Evolutionary conservation across 1,139 yeast species (phyloP).

Genomic region (Saccharomycopsis crataegensis): DNA sequence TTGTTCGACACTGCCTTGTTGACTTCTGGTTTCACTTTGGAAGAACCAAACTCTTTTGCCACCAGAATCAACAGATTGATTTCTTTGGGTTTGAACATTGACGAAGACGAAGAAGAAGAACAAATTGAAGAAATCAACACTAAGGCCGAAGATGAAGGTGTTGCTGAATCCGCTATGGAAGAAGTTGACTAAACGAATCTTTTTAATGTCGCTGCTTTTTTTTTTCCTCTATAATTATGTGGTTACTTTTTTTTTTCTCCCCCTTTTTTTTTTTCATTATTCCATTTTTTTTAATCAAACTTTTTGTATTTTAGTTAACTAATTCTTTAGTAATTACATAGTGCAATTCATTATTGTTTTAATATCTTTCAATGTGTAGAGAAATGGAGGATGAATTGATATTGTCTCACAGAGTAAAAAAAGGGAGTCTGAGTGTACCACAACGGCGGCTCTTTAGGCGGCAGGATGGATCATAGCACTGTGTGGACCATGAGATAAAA

Average conservation of each 20-base stretch:
- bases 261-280: not conserved
- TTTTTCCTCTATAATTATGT: not conserved
- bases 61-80: slow-evolving; percentile 97
- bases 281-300: not conserved
- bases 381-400: too few relatives aligned
- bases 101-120: slow-evolving; percentile 67
- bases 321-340: not conserved
- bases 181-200: slow-evolving; percentile 79
- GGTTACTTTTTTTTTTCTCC: not conserved
- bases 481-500: too few relatives aligned
- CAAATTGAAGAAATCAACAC: slow-evolving; percentile 36
- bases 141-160: slow-evolving; percentile 50
- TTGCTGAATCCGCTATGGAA: slow-evolving; percentile 95
- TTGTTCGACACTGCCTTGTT: slow-evolving; percentile 96
- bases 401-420: too few relatives aligned
- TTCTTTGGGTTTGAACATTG: slow-evolving; percentile 96
- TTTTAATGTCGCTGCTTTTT: not conserved
- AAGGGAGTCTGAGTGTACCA: too few relatives aligned
- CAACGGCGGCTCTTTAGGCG: too few relatives aligned
- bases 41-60: slow-evolving; percentile 97
- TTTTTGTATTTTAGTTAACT: not conserved
- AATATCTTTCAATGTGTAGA: too few relatives aligned
- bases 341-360: too few relatives aligned
- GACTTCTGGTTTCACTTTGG: slow-evolving; percentile 98
- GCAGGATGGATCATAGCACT: too few relatives aligned